Percentiles rank a stretch among this genome's conserved stretches.
Conservation (phyloP, 192 early-diverging fungal genomes). For the Backusella sp. region DNA sequence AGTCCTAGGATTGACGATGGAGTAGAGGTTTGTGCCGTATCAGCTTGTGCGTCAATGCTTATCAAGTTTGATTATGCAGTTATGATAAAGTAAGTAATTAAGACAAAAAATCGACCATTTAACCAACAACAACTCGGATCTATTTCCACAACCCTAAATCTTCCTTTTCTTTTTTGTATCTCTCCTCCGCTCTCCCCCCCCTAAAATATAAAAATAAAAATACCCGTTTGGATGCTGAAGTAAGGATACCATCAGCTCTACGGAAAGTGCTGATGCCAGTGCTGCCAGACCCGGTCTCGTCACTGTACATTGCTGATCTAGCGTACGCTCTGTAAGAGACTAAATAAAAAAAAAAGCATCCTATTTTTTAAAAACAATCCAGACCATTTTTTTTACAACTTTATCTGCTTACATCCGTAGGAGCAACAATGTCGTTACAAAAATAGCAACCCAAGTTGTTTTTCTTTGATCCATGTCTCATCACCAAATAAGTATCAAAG, state of each 20-base stretch:
- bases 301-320: conserved; percentile 99
- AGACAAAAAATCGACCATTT: not conserved
- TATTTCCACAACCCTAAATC: not conserved
- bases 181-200: not conserved
- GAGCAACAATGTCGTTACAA: conserved; percentile 98
- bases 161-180: not conserved
- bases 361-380: conserved; percentile 5
- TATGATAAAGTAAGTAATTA: not conserved
- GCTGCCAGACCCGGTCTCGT: conserved; percentile 94
- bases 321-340: conserved; percentile 88
- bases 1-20: conserved; percentile 57
- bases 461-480: conserved; percentile 82
- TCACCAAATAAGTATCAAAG: conserved; percentile 94
- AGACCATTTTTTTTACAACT: not conserved
- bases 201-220: conserved; percentile 6
- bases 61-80: not conserved
- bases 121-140: not conserved
- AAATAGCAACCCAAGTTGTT: conserved; percentile 91
- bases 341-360: conserved; percentile 17
- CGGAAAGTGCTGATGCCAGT: conserved; percentile 82
- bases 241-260: conserved; percentile 87
- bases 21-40: conserved; percentile 18
- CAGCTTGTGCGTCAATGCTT: conserved; percentile 57
- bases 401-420: conserved; percentile 69
- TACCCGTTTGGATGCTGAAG: conserved; percentile 83